phyloP scores from a whole-genome alignment of 768 basidiomycete species.

The Tephrocybe sp. region DNA sequence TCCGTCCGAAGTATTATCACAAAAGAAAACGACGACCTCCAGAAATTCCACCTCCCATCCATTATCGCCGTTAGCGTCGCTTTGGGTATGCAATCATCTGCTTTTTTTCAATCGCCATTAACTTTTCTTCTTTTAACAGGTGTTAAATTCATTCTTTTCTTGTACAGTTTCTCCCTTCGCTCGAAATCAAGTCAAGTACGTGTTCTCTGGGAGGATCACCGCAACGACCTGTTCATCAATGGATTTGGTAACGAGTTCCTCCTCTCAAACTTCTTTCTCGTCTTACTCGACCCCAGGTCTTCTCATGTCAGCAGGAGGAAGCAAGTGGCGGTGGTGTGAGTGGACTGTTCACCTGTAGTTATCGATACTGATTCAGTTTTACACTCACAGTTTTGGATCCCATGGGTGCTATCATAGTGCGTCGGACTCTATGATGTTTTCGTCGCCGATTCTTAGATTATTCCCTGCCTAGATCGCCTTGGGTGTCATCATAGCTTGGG shows the following conservation, averaged over 20 bases:
- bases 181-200: slow-evolving; percentile 87
- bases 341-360: slow-evolving; percentile 17
- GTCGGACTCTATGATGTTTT: slow-evolving; percentile 23
- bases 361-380: neutral
- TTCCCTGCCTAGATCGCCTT: slow-evolving; percentile 52
- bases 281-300: slow-evolving; percentile 47
- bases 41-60: slow-evolving; percentile 76
- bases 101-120: slow-evolving; percentile 1
- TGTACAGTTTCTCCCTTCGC: slow-evolving; percentile 82
- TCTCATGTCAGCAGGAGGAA: slow-evolving; percentile 82
- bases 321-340: slow-evolving; percentile 81
- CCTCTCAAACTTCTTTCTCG: slow-evolving; percentile 1
- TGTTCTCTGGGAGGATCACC: slow-evolving; percentile 96
- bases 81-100: slow-evolving; percentile 51
- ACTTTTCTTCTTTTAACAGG: slow-evolving; percentile 37
- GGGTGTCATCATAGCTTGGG: slow-evolving; percentile 83
- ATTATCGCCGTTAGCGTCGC: slow-evolving; percentile 83
- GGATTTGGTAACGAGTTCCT: slow-evolving; percentile 54
- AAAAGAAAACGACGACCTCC: slow-evolving; percentile 50
- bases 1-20: slow-evolving; percentile 72
- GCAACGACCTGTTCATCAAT: slow-evolving; percentile 91
- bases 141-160: slow-evolving; percentile 83
- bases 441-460: slow-evolving; percentile 10
- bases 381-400: slow-evolving; percentile 65
- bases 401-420: slow-evolving; percentile 71